Conservation (phyloP, 2,329 filamentous ascomycete species). For the Fusarium verrucosum region DNA sequence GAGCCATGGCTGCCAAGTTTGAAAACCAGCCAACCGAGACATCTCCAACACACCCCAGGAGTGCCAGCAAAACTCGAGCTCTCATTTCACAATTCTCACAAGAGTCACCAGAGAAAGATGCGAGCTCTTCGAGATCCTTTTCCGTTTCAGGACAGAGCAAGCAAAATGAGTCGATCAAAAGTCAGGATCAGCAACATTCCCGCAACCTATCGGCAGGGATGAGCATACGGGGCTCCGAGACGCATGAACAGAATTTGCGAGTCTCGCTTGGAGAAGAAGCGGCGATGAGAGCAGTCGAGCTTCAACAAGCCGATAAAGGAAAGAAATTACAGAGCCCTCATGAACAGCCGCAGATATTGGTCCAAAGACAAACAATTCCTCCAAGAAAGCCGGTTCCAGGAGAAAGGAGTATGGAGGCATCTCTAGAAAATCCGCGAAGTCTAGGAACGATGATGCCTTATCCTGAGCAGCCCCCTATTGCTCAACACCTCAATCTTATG, state of each 20-base stretch:
- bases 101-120: conserved; percentile 11
- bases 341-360: not conserved
- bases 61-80: conserved; percentile 32
- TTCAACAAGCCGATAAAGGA: conserved; percentile 15
- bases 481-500: conserved; percentile 50
- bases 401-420: conserved; percentile 1
- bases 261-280: conserved; percentile 33
- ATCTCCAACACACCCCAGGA: not conserved
- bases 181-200: not conserved
- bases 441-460: conserved; percentile 53
- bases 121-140: conserved; percentile 15
- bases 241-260: conserved; percentile 13
- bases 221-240: not conserved
- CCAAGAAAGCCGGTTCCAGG: conserved; percentile 17
- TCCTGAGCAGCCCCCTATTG: conserved; percentile 51
- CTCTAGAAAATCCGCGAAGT: conserved; percentile 40
- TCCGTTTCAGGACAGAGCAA: conserved; percentile 14
- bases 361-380: conserved; percentile 5
- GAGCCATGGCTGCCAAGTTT: conserved; percentile 63
- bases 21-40: conserved; percentile 46
- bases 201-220: conserved; percentile 4
- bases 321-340: not conserved
- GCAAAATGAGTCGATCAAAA: conserved; percentile 7
- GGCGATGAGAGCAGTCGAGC: conserved; percentile 23
- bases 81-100: conserved; percentile 37